Evolutionary conservation across 192 early-diverging fungal genomes (phyloP).

Genomic region (Entomortierella beljakovae): DNA sequence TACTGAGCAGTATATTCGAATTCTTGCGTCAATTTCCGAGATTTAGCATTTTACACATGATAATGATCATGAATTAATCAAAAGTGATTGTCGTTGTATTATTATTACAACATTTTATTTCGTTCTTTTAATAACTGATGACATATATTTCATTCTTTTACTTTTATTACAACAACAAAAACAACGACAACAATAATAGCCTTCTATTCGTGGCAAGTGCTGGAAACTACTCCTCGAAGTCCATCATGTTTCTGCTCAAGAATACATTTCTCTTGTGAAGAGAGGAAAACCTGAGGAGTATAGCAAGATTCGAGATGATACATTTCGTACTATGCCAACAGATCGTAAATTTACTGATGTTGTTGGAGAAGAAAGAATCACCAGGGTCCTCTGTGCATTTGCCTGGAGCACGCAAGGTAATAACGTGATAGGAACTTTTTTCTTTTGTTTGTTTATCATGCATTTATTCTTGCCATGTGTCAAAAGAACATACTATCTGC

Average conservation of each 20-base stretch:
- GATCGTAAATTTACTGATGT: slow-evolving; percentile 78
- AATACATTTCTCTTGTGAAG: slow-evolving; percentile 79
- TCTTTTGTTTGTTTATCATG: not conserved
- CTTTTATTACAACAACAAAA: not conserved
- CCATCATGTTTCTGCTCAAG: slow-evolving; percentile 73
- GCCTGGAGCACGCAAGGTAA: slow-evolving; percentile 86
- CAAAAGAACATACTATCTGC: not conserved
- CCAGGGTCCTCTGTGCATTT: slow-evolving; percentile 87
- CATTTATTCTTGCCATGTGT: not conserved
- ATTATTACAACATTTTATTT: no score
- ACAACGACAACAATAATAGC: not conserved
- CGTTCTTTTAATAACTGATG: no score
- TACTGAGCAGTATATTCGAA: no score
- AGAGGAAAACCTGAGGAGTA: slow-evolving; percentile 78
- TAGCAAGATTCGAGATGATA: slow-evolving; percentile 91
- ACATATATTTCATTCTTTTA: not conserved
- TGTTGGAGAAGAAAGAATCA: slow-evolving; percentile 79
- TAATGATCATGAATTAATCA: no score
- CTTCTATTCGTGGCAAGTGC: slow-evolving; percentile 63
- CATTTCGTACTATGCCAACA: slow-evolving; percentile 85
- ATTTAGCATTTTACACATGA: no score
- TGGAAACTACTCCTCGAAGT: slow-evolving; percentile 86
- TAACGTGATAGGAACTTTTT: not conserved
- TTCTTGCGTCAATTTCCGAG: no score
- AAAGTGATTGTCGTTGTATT: no score